Percentiles rank a stretch among this genome's conserved stretches.
phyloP scores from a whole-genome alignment of 768 basidiomycete genomes.

The Coprinopsis sp. region DNA sequence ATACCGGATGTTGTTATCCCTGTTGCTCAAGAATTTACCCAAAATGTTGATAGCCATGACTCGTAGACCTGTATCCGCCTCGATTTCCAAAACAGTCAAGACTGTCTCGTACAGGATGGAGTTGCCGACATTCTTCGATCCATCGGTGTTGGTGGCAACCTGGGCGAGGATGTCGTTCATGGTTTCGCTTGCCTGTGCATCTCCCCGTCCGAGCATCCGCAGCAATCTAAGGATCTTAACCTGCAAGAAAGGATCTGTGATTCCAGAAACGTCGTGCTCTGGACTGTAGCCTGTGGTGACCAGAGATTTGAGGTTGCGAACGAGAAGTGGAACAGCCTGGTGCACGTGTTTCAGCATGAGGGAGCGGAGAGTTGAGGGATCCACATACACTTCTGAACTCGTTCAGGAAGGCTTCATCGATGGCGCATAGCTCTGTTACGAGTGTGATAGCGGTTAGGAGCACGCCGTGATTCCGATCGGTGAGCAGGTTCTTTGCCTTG shows the following conservation, averaged over 20 bases:
- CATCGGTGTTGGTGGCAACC: constrained; percentile 99
- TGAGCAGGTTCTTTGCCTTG: constrained; percentile 86
- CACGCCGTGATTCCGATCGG: constrained; percentile 96
- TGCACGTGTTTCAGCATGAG: constrained; percentile 7
- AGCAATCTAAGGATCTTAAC: constrained; percentile 89
- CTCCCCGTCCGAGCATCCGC: constrained; percentile 81
- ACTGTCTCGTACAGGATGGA: constrained; percentile 98
- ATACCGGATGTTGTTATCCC: constrained; percentile 98
- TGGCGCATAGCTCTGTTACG: constrained; percentile 89
- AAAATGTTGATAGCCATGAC: constrained; percentile 99
- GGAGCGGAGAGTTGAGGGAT: constrained; percentile 4
- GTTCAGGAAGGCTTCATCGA: constrained; percentile 64
- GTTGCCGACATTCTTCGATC: constrained; percentile 96
- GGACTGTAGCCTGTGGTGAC: constrained; percentile 97
- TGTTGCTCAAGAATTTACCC: constrained; percentile 95
- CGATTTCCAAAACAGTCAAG: constrained; percentile 92
- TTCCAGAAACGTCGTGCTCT: constrained; percentile 98
- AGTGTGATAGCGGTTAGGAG: constrained; percentile 92
- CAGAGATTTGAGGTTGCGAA: constrained; percentile 90
- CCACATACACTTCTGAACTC: constrained; percentile 84
- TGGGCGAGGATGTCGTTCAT: constrained; percentile 99
- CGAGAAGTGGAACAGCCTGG: constrained; percentile 88
- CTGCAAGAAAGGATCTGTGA: constrained; percentile 94
- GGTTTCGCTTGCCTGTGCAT: constrained; percentile 82
- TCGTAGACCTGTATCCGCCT: constrained; percentile 90